A percentile compares a stretch with the other conserved stretches of the same genome.
phyloP scores from a whole-genome alignment of 2,329 filamentous ascomycete species.

The Hypoxylon rubiginosum region DNA sequence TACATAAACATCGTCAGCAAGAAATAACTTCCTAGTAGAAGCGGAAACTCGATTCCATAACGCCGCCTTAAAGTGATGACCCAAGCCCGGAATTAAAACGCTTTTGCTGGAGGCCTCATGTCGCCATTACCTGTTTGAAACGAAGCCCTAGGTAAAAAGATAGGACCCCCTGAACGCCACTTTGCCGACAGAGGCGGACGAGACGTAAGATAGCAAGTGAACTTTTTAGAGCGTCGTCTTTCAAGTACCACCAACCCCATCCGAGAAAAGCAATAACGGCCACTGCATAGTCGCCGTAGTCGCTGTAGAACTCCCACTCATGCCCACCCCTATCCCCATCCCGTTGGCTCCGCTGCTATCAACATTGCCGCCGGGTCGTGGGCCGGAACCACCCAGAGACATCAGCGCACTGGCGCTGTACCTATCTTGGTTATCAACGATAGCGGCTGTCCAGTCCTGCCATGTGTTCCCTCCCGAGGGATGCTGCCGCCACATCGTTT shows the following conservation, averaged over 20 bases:
- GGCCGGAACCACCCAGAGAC: slow-evolving; percentile 56
- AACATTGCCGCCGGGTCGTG: slow-evolving; percentile 39
- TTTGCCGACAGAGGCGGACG: not conserved
- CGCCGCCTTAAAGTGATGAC: not conserved
- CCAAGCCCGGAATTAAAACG: not conserved
- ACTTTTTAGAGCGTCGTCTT: not conserved
- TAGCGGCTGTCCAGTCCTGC: slow-evolving; percentile 68
- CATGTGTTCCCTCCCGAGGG: slow-evolving; percentile 59
- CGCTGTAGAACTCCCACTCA: slow-evolving; percentile 44
- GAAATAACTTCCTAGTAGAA: not conserved
- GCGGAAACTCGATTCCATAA: not conserved
- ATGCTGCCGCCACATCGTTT: slow-evolving; percentile 51
- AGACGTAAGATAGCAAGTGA: not conserved
- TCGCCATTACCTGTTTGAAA: not conserved
- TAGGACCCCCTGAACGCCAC: not conserved
- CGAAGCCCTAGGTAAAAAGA: not conserved
- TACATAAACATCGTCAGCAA: slow-evolving; percentile 30
- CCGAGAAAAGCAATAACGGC: slow-evolving; percentile 51
- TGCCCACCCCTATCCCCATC: slow-evolving; percentile 45
- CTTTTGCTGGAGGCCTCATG: not conserved
- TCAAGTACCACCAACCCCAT: slow-evolving; percentile 49
- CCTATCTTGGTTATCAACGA: slow-evolving; percentile 63
- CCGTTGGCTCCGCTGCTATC: slow-evolving; percentile 35
- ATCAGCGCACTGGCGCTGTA: slow-evolving; percentile 65
- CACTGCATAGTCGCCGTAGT: slow-evolving; percentile 50